A percentile compares a stretch with the other conserved stretches of the same genome.
Evolutionary conservation across 1,139 yeast genomes (phyloP).

Genomic region (Yamadazyma blattariae): DNA sequence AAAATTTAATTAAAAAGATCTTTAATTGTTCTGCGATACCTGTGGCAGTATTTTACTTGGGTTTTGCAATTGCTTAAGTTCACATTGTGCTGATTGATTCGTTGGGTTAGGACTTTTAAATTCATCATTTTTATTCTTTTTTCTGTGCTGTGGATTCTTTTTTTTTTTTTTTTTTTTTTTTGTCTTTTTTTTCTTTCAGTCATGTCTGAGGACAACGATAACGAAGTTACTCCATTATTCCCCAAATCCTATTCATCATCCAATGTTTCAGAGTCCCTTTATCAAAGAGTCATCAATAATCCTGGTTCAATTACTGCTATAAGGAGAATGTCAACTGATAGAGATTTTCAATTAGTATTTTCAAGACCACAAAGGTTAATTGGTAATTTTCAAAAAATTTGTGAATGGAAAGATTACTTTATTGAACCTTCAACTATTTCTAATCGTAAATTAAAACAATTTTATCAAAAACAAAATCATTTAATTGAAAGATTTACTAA

Average conservation of each 20-base stretch:
- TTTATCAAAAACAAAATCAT: constrained; percentile 54
- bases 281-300: constrained; percentile 3
- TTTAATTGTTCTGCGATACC: too few species aligned
- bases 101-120: too few species aligned
- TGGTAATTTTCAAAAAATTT: constrained; percentile 47
- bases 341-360: constrained; percentile 4
- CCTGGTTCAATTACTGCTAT: constrained; percentile 7
- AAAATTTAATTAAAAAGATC: too few species aligned
- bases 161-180: too few species aligned
- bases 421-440: constrained; percentile 22
- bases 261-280: constrained; percentile 3
- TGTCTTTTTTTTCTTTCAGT: too few species aligned
- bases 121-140: too few species aligned
- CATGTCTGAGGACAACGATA: too few species aligned
- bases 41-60: too few species aligned
- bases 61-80: too few species aligned
- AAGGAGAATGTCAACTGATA: constrained; percentile 7
- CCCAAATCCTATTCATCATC: constrained; percentile 2
- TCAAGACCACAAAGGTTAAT: constrained; percentile 53
- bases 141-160: too few species aligned
- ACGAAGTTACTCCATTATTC: constrained; percentile 1
- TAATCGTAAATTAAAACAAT: constrained; percentile 21
- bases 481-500: constrained; percentile 55
- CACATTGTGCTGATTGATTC: too few species aligned
- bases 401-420: constrained; percentile 45